Base-by-base conservation (phyloP, 148 eudicot genomes). In the Amaranthus hypochondriacus region DNA sequence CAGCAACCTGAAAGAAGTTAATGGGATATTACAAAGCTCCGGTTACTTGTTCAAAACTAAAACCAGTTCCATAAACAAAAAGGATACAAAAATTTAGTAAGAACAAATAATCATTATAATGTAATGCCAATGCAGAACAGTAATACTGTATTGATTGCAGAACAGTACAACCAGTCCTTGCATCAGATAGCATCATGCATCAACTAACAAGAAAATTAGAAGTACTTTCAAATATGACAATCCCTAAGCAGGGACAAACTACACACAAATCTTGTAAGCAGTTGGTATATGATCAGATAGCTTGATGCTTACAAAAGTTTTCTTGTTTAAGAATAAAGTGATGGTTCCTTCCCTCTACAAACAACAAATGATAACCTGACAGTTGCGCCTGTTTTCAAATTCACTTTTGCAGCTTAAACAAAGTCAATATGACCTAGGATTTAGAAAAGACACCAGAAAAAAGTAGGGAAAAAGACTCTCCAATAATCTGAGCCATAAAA, bases 1-100 rank as follows among this genome's bases (percentile, higher is more conserved):
- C 97, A 63, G 98, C 98, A 80, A 86, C 98, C 98, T 95, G 92
- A 73, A 77, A 56, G 63, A 4, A 52, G 53, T 15, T 57, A 57
- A 55, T 55, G 59, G 51, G 11, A 55, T 28, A 3, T 47, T 14
- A 66, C 39, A 48, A 66, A 15, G 5, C 49, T 48, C 28, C 4
- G 18, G 54, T 48, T 15, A 49, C 3, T 66, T 6, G 4, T 12
- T 14, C 3, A 59, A 59, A 13, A 46, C 21, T 43, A 5, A 13
- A 11, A 64, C 3, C 13, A 66, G 39, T 67, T 49, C 51, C 39
- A 18, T 43, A 4, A 21, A 15, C 50, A 66, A 15, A 7, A 0
- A 48, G 12, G 55, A 66, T 47, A 14, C 46, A 3, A 46, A 47
- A 15, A 7, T 48, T 11, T 9, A n/a, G 39, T 2, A 28, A 28